Conservation (phyloP, 164 flowering plant genomes). For the Annona cherimola region DNA sequence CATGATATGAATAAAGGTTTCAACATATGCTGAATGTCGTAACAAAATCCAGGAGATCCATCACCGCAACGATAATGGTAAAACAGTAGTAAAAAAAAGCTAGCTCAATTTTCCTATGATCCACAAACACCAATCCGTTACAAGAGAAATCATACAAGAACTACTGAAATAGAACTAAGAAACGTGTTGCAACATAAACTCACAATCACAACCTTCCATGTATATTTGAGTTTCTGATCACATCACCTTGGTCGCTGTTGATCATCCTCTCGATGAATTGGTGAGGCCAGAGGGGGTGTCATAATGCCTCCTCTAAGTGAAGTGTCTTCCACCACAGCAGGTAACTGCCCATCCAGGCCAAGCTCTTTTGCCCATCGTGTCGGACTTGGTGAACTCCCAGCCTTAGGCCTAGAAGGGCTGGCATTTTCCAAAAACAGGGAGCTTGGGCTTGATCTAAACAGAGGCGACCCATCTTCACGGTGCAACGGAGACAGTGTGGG, state of each 20-base stretch:
- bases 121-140: background rate
- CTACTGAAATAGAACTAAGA: background rate
- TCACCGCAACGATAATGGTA: no score
- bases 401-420: conserved; percentile 12
- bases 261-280: conserved; percentile 33
- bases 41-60: no score
- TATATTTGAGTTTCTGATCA: background rate
- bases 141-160: background rate
- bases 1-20: no score
- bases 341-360: conserved; percentile 18
- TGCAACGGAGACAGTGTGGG: conserved; percentile 32
- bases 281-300: conserved; percentile 38
- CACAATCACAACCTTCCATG: background rate
- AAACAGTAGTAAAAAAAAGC: no score
- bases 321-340: conserved; percentile 28
- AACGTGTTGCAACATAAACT: background rate
- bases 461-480: conserved; percentile 33
- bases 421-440: conserved; percentile 19
- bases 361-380: conserved; percentile 12
- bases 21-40: no score
- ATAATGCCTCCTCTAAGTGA: conserved; percentile 15
- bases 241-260: background rate
- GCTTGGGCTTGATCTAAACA: conserved; percentile 15
- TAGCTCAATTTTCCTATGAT: no score
- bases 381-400: conserved; percentile 16